These are phyloP conservation scores for Cyberlindnera mrakii DNA, from an alignment of 805 yeast species.

Conservation along the genomic window DNA sequence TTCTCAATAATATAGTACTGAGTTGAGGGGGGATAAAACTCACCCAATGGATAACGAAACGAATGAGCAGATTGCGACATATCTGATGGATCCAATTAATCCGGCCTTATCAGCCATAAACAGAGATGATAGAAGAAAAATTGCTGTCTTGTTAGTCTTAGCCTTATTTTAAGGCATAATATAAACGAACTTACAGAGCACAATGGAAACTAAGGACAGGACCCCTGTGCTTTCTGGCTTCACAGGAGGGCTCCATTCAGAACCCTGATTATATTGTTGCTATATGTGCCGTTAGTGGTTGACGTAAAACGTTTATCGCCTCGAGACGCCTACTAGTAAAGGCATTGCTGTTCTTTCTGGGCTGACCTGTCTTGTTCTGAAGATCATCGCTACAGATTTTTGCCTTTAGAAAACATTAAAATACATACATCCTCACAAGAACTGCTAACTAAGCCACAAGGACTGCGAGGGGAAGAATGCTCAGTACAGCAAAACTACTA, in stretches of 20 bases:
- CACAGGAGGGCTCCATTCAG: neutral
- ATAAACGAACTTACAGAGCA: neutral
- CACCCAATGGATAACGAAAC: conserved; percentile 1
- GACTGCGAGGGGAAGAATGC: neutral
- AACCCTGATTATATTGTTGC: neutral
- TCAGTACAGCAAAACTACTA: neutral
- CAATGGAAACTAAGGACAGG: neutral
- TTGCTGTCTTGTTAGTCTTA: conserved; percentile 2
- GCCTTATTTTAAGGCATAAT: neutral
- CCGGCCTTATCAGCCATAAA: conserved; percentile 1
- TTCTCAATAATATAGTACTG: neutral
- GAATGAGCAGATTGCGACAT: neutral
- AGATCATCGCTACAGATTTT: neutral
- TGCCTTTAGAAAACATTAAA: no score
- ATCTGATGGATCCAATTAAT: neutral
- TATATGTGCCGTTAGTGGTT: neutral
- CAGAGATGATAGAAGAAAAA: neutral
- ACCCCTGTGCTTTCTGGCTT: neutral
- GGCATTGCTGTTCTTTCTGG: neutral
- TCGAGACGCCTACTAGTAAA: neutral
- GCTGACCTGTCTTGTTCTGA: neutral
- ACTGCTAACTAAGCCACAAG: no score
- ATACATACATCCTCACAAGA: no score
- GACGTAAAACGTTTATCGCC: neutral
- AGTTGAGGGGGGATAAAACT: neutral